phyloP scores from a whole-genome alignment of 78 protist genomes.

The Planoprotostelium fungivorum region DNA sequence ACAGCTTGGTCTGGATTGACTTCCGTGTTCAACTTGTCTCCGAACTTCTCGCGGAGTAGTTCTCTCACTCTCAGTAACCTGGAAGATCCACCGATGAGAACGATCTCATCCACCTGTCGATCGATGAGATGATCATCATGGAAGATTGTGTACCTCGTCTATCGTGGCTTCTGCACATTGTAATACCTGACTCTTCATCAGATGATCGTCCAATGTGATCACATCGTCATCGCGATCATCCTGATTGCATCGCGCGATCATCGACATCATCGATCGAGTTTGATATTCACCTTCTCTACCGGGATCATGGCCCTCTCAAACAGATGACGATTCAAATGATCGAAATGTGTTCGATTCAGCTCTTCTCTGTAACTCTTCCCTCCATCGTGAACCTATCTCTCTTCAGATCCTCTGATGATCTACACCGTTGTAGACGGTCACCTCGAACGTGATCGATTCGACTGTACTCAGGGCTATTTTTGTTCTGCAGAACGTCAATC shows the following conservation, averaged over 20 bases:
- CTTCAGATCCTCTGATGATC: background rate
- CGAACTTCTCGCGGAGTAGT: slow-evolving; percentile 74
- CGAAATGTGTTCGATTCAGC: background rate
- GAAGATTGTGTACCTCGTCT: slow-evolving; percentile 49
- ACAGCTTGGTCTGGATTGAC: slow-evolving; percentile 81
- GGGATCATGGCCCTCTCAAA: background rate
- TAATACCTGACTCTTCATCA: background rate
- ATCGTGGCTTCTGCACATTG: background rate
- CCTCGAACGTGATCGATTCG: background rate
- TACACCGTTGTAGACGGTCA: background rate
- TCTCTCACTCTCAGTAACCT: slow-evolving; percentile 76
- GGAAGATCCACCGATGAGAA: slow-evolving; percentile 85
- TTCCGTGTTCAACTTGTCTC: slow-evolving; percentile 53
- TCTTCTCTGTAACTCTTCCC: background rate
- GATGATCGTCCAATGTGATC: background rate
- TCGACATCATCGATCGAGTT: too few species aligned
- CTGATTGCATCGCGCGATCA: too few species aligned
- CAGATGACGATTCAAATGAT: background rate
- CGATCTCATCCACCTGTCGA: slow-evolving; percentile 65
- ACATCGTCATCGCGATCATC: too few species aligned
- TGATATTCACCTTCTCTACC: background rate
- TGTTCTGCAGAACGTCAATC: too few species aligned
- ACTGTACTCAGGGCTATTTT: background rate
- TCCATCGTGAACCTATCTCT: background rate
- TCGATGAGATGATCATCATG: slow-evolving; percentile 60